These are phyloP conservation scores for Tinospora cordifolia DNA, from an alignment of 164 flowering plant species.

Conservation along the genomic window DNA sequence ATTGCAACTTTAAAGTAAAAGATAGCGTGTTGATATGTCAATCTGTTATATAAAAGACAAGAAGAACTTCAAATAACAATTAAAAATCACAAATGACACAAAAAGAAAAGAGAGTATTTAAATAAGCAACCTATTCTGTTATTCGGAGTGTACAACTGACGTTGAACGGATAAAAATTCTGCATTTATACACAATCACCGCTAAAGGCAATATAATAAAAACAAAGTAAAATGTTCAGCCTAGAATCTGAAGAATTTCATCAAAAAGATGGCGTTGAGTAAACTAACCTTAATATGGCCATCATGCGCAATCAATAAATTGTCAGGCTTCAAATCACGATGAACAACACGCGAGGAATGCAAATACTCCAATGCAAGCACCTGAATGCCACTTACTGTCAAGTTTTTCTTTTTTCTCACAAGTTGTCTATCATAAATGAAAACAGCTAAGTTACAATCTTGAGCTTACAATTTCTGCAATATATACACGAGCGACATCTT, in stretches of 20 bases:
- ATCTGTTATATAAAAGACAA: too few species aligned
- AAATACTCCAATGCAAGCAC: constrained; percentile 97
- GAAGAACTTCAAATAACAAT: too few species aligned
- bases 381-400: constrained; percentile 28
- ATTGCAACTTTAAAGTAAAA: too few species aligned
- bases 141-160: not conserved
- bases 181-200: not conserved
- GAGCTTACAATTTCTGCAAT: constrained; percentile 95
- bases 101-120: too few species aligned
- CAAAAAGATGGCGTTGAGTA: not conserved
- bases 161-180: not conserved
- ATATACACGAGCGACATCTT: constrained; percentile 92
- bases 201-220: not conserved
- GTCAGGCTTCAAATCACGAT: constrained; percentile 98
- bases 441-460: not conserved
- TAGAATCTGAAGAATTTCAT: not conserved
- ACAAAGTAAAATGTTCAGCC: not conserved
- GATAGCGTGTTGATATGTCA: too few species aligned
- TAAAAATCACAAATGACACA: not conserved
- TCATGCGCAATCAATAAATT: constrained; percentile 98
- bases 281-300: constrained; percentile 90
- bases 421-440: not conserved
- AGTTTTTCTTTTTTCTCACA: not conserved
- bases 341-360: constrained; percentile 88
- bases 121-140: not conserved